A percentile compares a stretch with the other conserved stretches of the same genome.
Conservation (phyloP, 306 rosid genomes). For the peach (Prunus persica) region Prunus_persica_NCBIv2 NC_034011.1:5138501-5139000, state of each 20-base stretch:
- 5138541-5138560: not conserved
- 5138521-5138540: conserved; percentile 15
- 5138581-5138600: not conserved
- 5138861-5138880: not conserved
- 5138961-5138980: too few species aligned
- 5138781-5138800: conserved; percentile 16
- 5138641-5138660: conserved; percentile 14
- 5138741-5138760: conserved; percentile 3
- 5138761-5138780: conserved; percentile 9
- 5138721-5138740: not conserved
- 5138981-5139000: not conserved
- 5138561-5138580: conserved; percentile 2
- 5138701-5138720: not conserved
- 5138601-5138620: conserved; percentile 8
- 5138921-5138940: not conserved
- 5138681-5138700: not conserved
- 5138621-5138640: conserved; percentile 10
- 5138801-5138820: not conserved
- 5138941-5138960: not conserved
- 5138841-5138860: not conserved
- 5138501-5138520: conserved; percentile 4
- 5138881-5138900: conserved; percentile 15
- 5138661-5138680: conserved; percentile 15
- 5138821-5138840: not conserved
- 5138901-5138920: not conserved